Base-by-base conservation (phyloP, 2,329 filamentous ascomycete species). In the Aciculosporium take region DNA sequence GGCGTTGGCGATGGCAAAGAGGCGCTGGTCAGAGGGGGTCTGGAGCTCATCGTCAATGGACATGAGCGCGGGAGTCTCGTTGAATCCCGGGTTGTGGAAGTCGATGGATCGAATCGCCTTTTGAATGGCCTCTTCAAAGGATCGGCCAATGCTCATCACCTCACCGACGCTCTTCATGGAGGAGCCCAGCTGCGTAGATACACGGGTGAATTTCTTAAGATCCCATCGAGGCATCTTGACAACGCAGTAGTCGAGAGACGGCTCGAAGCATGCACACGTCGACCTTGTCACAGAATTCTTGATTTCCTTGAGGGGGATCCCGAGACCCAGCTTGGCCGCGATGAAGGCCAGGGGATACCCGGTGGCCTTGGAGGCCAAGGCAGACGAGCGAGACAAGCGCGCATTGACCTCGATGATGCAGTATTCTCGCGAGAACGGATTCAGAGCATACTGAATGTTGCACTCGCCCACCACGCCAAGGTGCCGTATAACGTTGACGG, bases 81-180 rank as follows among this genome's bases (percentile, higher is more conserved):
- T 88, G 65, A 95, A 98, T 24, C 91, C 91, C 20, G 94, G 72
- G 58, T 96, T 96, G 68, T 91, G 81, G 64, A 85, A 89, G 61
- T 98, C 91, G 44, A 96, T 89, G 31, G 86, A 81, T 39, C 91
- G 81, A 53, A 98, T 98, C 17, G 91, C 91, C 64, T 96, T 98
- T 56, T 98, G 91, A 32, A 98, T 94, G 7, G 91, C 91, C 65
- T 98, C 91, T 63, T 98, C 91, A 53, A 98, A 98, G 1, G 84
- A 94, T 50, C 91, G 73, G 43, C 91, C 91, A 51, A 98, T 95
- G 55, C 84, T 89, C 91, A 98, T 96, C 50, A 98, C 91, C 61
- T 98, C 91, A 56, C 91, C 91, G 40, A 98, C 88, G 74, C 86
- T 94, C 80, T 96, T 98, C 91, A 98, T 98, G 10, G 89, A 94